Evolutionary conservation across 78 protist species (phyloP), one percentile per base, ranked within the genome.

Genomic region (Anaeramoeba flamelloides): DNA sequence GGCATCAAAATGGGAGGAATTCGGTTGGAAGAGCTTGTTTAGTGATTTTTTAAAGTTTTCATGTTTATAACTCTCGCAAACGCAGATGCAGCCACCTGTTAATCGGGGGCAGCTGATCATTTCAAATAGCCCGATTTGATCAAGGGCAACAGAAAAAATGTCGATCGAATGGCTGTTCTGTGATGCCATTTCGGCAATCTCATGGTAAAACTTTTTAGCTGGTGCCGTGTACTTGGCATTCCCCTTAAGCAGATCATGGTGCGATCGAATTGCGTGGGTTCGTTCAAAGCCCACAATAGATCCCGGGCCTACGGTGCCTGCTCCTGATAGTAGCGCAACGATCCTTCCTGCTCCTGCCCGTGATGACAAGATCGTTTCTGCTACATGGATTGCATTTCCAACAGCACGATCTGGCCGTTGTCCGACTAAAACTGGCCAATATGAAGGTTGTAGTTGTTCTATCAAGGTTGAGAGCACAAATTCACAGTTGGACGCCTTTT

Each of bases 401-500:
- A 75, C 64, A 1, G 76, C 12, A 33, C 69, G 33, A n/a, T 32
- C 64, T 81, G 83, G 83, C 3, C 36, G 2, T 41, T 17, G 3
- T n/a, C 30, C 38, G 30, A 3, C 2, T 2, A 75, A 30, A 33
- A 94, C 92, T n/a, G 94, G 94, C 89, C 95, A 93, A 36, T 95
- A 94, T 76, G 94, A 98, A 12, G 41, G 80, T 88, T 85, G 87
- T 74, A 94, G 86, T 38, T 90, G 94, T 39, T 93, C 96, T 31
- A 96, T 3, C 76, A 93, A 87, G 3, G 89, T 26, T 0, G 95
- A 88, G 2, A 95, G 79, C 26, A 84, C 34, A 69, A 86, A 78
- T 64, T 94, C 98, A n/a, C 92, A 87, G 76, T 93, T 93, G 12
- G 77, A 0, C 40, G 89, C 36, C 3, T 92, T 94, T 40, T 86